Conservation (phyloP, 2,329 filamentous ascomycete genomes). For the Furcasterigmium furcatum region DNA sequence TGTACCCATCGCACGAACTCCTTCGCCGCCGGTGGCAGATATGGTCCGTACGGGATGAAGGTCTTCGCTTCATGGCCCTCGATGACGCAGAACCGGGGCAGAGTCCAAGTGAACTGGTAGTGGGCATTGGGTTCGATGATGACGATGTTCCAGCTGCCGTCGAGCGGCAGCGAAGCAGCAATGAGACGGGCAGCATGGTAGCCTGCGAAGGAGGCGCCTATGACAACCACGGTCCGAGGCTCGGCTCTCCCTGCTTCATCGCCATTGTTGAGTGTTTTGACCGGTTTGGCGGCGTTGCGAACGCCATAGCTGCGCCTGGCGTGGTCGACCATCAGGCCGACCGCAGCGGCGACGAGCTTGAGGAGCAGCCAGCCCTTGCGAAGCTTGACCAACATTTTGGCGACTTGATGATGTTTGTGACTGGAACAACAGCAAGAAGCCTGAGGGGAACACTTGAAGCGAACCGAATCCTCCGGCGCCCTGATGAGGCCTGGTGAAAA, state of each 20-base stretch:
- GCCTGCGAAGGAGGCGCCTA: slow-evolving; percentile 58
- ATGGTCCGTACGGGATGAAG: slow-evolving; percentile 55
- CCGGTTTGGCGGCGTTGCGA: slow-evolving; percentile 9
- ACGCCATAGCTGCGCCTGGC: slow-evolving; percentile 12
- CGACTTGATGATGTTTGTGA: neutral
- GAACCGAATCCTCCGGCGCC: too few species aligned
- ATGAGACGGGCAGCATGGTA: slow-evolving; percentile 45
- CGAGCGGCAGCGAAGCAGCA: slow-evolving; percentile 41
- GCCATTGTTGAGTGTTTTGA: slow-evolving; percentile 4
- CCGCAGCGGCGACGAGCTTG: slow-evolving; percentile 20
- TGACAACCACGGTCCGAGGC: slow-evolving; percentile 46
- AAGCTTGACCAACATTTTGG: slow-evolving; percentile 16
- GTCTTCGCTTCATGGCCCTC: slow-evolving; percentile 54
- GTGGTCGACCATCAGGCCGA: slow-evolving; percentile 18
- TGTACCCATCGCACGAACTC: slow-evolving; percentile 35
- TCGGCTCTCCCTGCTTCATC: slow-evolving; percentile 8
- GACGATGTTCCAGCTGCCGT: slow-evolving; percentile 45
- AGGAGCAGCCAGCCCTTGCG: slow-evolving; percentile 23
- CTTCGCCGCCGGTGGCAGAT: slow-evolving; percentile 28
- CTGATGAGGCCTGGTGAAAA: too few species aligned
- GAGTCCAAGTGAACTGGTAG: slow-evolving; percentile 58
- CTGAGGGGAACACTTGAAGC: too few species aligned
- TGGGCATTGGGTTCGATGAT: slow-evolving; percentile 58
- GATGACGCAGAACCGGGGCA: slow-evolving; percentile 56
- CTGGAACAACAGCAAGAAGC: neutral